Evolutionary conservation across 2,329 filamentous ascomycete genomes (phyloP), one percentile per base, ranked within the genome.

Genomic region (Raffaelea arxii): DNA sequence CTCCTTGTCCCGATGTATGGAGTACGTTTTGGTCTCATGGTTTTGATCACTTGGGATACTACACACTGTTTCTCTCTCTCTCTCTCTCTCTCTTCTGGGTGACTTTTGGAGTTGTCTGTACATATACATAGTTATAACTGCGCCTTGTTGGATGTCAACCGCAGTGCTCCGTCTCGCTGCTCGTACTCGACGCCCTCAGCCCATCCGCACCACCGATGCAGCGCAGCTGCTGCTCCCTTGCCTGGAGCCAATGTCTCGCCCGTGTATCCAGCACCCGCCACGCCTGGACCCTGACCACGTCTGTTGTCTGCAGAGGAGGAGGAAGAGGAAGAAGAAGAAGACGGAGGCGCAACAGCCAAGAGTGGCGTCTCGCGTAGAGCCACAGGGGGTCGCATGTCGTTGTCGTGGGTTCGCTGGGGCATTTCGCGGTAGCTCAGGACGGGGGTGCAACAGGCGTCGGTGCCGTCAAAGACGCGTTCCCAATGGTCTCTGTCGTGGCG

Each of bases 381-480:
- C 10, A 90, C 84, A 2, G 74, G 65, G 1, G 85, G 84, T 50
- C 86, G 65, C 65, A 87, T 84, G 53, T 89, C 84, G 41, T 82
- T 77, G 58, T 81, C 78, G 10, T 60, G 54, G 30, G 58, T 50
- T 58, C 66, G 65, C n/a, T 61, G 53, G 57, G 87, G 77, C 38
- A 95, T 68, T 65, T 95, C 89, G 0, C 55, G 58, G 53, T 88
- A 86, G 27, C 80, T 81, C 37, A 95, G 68, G 1, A 97, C 86
- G 0, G 91, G 91, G n/a, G 86, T 88, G 52, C 84, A 88, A 62
- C 91, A 97, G 1, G 91, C 91, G 65, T 97, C 91, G 0, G 86
- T 92, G 11, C 85, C 86, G 60, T 94, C 86, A 60, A 96, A 97
- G 6, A 94, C 69, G 4, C 50, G 60, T 64, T 95, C 91, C 91